Evolutionary conservation across 257 asterid genomes (phyloP).

Genomic region (Ophiorrhiza pumila): DNA sequence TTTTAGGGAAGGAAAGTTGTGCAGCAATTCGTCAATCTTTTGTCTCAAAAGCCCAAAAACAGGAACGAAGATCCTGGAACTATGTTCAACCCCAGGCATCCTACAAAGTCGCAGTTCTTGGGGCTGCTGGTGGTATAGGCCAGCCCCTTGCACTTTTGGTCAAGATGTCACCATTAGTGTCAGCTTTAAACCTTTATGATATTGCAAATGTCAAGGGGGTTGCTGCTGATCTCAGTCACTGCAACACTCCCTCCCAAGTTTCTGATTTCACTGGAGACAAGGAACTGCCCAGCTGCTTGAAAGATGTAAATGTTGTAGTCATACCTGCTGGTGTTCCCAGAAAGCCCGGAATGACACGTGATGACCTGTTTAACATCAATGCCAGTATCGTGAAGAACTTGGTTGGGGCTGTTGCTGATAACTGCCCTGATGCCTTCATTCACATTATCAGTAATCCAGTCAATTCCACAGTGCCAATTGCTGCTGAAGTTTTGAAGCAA

Average conservation of each 20-base stretch:
- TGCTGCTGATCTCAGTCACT: constrained; percentile 85
- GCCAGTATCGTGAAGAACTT: constrained; percentile 70
- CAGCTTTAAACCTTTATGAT: constrained; percentile 65
- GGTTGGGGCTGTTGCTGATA: constrained; percentile 76
- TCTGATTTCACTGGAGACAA: constrained; percentile 62
- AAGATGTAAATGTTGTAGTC: constrained; percentile 66
- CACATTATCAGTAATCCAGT: constrained; percentile 89
- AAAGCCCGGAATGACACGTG: constrained; percentile 90
- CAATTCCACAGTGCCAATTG: constrained; percentile 82
- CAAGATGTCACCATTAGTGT: constrained; percentile 89
- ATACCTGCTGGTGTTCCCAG: constrained; percentile 90
- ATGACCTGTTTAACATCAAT: constrained; percentile 78
- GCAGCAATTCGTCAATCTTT: constrained; percentile 32
- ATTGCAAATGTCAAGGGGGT: constrained; percentile 84
- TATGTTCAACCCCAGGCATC: constrained; percentile 72
- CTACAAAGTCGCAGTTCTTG: constrained; percentile 76
- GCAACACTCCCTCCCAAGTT: constrained; percentile 81
- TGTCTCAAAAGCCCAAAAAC: constrained; percentile 31
- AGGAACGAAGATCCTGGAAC: constrained; percentile 29
- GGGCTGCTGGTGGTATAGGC: constrained; percentile 88
- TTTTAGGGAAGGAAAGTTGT: constrained; percentile 44
- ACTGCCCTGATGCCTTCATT: constrained; percentile 78
- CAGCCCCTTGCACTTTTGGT: constrained; percentile 75
- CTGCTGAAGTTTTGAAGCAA: constrained; percentile 74
- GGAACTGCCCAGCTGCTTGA: constrained; percentile 60